Evolutionary conservation across 2,329 filamentous ascomycete species (phyloP).

Genomic region (Phyllosticta citrichinensis): DNA sequence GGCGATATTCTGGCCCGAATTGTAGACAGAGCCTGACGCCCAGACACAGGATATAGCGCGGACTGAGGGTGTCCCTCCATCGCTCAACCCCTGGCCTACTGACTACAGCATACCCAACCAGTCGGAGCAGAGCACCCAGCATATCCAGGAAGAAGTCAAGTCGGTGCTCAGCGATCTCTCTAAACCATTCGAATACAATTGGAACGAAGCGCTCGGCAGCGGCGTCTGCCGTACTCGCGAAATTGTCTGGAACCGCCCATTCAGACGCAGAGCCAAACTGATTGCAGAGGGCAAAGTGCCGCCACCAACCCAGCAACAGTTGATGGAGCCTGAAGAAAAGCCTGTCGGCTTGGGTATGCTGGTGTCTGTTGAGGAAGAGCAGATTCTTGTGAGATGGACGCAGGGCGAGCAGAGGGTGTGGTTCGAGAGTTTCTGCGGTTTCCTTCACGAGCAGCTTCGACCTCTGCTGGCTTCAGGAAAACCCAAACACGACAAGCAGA

Average conservation of each 20-base stretch:
- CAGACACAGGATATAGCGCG: not conserved
- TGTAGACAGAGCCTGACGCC: not conserved
- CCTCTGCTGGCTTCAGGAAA: not conserved
- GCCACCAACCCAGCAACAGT: not conserved
- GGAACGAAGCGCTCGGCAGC: conserved; percentile 41
- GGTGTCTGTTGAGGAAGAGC: conserved; percentile 19
- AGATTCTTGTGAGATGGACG: conserved; percentile 53
- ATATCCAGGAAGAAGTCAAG: conserved; percentile 29
- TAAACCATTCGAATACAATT: conserved; percentile 48
- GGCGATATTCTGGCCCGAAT: too few species aligned
- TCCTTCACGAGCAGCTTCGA: not conserved
- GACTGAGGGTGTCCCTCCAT: conserved; percentile 19
- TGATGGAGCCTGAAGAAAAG: conserved; percentile 17
- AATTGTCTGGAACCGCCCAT: conserved; percentile 48
- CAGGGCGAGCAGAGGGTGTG: conserved; percentile 62
- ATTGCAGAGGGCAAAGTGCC: conserved; percentile 2
- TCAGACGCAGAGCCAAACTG: not conserved
- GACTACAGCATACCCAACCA: not conserved
- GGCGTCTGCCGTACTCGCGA: conserved; percentile 55
- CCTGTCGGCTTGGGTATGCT: conserved; percentile 31
- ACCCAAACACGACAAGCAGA: not conserved
- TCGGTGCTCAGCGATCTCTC: not conserved
- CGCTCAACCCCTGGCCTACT: not conserved
- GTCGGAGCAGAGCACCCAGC: conserved; percentile 28
- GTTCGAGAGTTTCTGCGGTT: conserved; percentile 67